Percentiles rank a stretch among this genome's conserved stretches.
These are phyloP conservation scores for Cryptosporidium xiaoi DNA, from an alignment of 169 alveolate species.

Conservation along the genomic window DNA sequence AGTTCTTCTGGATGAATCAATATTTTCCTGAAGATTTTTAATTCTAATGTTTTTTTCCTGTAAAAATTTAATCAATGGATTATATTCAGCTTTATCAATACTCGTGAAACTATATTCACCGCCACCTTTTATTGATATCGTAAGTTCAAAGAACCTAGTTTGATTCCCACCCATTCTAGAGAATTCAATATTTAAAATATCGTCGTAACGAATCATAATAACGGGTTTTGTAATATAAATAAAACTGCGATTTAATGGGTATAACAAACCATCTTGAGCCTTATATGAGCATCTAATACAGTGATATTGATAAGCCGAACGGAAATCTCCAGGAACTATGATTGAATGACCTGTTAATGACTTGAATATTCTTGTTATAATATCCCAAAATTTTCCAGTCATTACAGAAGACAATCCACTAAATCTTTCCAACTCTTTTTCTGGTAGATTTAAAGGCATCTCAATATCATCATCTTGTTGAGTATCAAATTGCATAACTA, in stretches of 20 bases:
- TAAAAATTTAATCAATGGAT: slow-evolving; percentile 81
- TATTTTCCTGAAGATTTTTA: slow-evolving; percentile 82
- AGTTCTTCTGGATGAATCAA: slow-evolving; percentile 62
- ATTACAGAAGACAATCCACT: slow-evolving; percentile 70
- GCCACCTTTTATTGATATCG: slow-evolving; percentile 88
- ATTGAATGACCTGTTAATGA: slow-evolving; percentile 90
- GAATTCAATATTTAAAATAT: slow-evolving; percentile 92
- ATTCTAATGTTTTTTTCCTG: slow-evolving; percentile 85
- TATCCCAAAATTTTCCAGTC: slow-evolving; percentile 89
- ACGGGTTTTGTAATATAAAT: slow-evolving; percentile 96
- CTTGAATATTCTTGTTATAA: slow-evolving; percentile 91
- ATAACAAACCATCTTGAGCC: slow-evolving; percentile 95
- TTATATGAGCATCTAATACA: slow-evolving; percentile 94
- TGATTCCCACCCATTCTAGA: slow-evolving; percentile 93
- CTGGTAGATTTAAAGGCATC: slow-evolving; percentile 86
- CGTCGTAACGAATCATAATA: slow-evolving; percentile 92
- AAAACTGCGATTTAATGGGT: slow-evolving; percentile 93
- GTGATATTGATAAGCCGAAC: slow-evolving; percentile 83
- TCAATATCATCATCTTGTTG: slow-evolving; percentile 90
- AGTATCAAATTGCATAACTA: slow-evolving; percentile 93
- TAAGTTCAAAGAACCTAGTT: slow-evolving; percentile 93
- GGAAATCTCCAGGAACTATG: slow-evolving; percentile 95
- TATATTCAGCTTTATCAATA: slow-evolving; percentile 92
- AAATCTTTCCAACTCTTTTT: slow-evolving; percentile 86
- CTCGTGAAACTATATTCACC: slow-evolving; percentile 92